phyloP scores from a whole-genome alignment of 2,329 filamentous ascomycete genomes.

The Rhynchosporium graminicola region DNA sequence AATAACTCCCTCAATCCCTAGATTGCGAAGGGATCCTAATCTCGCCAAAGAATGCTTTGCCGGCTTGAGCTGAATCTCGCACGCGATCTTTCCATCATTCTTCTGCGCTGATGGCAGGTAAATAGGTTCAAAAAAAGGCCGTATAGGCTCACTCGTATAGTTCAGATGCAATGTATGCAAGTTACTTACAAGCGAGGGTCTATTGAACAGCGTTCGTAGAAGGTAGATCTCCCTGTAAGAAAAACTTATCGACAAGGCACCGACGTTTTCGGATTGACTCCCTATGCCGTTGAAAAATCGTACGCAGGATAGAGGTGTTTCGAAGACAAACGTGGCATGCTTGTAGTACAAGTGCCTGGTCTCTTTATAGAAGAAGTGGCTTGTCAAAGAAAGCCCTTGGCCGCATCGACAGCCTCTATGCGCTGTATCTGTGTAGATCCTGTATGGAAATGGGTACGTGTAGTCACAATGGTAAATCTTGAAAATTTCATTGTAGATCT shows the following conservation, averaged over 20 bases:
- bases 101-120: conserved; percentile 9
- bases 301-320: conserved; percentile 1
- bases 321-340: conserved; percentile 21
- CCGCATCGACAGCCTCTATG: conserved; percentile 22
- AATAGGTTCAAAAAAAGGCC: neutral
- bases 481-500: conserved; percentile 28
- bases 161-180: conserved; percentile 12
- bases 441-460: neutral
- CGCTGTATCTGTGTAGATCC: neutral
- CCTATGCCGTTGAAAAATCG: conserved; percentile 19
- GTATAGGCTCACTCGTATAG: neutral
- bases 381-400: conserved; percentile 22
- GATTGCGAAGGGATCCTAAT: conserved; percentile 13
- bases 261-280: conserved; percentile 6
- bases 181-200: neutral
- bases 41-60: conserved; percentile 19
- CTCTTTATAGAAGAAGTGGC: conserved; percentile 22
- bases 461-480: neutral
- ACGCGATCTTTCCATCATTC: neutral
- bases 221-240: neutral
- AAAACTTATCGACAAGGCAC: conserved; percentile 11
- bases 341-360: conserved; percentile 22
- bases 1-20: conserved; percentile 20
- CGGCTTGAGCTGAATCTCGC: conserved; percentile 19
- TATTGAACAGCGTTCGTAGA: conserved; percentile 12